These are phyloP conservation scores for Aspergillus sclerotialis DNA, from an alignment of 2,329 filamentous ascomycete genomes.

Conservation along the genomic window DNA sequence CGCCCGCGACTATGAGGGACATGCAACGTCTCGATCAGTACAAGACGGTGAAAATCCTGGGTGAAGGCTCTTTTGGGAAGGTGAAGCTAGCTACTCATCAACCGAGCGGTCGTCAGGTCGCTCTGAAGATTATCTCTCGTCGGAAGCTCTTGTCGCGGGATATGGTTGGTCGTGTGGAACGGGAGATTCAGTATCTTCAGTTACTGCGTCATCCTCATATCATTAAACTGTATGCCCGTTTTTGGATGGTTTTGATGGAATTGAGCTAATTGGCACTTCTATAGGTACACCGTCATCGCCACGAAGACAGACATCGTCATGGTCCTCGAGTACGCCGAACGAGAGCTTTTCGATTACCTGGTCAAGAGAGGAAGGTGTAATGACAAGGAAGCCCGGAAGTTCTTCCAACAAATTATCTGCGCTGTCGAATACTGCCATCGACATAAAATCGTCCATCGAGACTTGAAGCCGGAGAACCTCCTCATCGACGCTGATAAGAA, in stretches of 20 bases:
- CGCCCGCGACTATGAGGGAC: constrained; percentile 45
- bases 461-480: constrained; percentile 94
- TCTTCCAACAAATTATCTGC: constrained; percentile 99
- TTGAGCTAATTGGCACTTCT: constrained; percentile 11
- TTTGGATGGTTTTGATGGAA: constrained; percentile 1
- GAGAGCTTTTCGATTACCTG: constrained; percentile 96
- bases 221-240: constrained; percentile 75
- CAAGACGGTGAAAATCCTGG: constrained; percentile 80
- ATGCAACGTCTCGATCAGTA: constrained; percentile 89
- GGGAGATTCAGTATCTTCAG: constrained; percentile 97
- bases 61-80: constrained; percentile 96
- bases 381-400: constrained; percentile 86
- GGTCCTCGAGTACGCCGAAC: constrained; percentile 96
- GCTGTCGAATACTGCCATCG: constrained; percentile 98
- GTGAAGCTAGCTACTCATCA: constrained; percentile 94
- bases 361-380: constrained; percentile 88
- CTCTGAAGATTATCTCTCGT: constrained; percentile 93
- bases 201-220: constrained; percentile 94
- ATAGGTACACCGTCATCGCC: constrained; percentile 91
- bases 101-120: constrained; percentile 88
- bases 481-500: constrained; percentile 92
- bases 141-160: constrained; percentile 95
- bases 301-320: constrained; percentile 94
- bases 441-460: constrained; percentile 97
- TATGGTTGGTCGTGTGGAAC: constrained; percentile 95